Conservation (phyloP, 2,329 filamentous ascomycete genomes). For the Aspergillus tamarii region DNA sequence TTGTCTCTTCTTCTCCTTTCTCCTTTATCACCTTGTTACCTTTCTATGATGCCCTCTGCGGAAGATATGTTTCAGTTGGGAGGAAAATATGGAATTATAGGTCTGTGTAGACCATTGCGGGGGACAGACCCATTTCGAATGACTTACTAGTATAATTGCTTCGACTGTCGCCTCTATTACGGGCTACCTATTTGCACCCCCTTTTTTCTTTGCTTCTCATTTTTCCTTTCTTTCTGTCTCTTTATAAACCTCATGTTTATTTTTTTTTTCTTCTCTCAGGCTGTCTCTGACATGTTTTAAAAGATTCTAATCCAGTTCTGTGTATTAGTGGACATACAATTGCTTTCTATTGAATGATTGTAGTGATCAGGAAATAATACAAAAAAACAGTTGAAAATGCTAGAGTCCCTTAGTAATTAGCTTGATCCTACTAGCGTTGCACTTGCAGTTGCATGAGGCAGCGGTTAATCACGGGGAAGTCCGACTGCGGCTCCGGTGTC, state of each 20-base stretch:
- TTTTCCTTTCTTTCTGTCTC: constrained; percentile 11
- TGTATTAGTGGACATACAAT: constrained; percentile 13
- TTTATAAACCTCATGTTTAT: constrained; percentile 7
- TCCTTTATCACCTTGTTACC: constrained; percentile 13
- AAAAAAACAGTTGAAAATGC: not conserved
- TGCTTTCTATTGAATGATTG: not conserved
- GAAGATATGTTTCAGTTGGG: constrained; percentile 15
- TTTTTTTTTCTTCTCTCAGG: constrained; percentile 10
- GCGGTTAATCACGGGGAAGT: constrained; percentile 8
- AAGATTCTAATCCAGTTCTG: constrained; percentile 21
- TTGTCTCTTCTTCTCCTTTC: constrained; percentile 17
- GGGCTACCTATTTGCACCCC: not conserved
- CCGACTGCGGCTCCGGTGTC: constrained; percentile 28
- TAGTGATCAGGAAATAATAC: not conserved
- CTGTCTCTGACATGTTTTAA: constrained; percentile 9
- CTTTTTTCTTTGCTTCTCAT: constrained; percentile 6
- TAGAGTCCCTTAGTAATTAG: not conserved
- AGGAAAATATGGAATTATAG: constrained; percentile 19
- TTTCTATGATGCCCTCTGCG: constrained; percentile 4
- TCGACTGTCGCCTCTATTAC: constrained; percentile 8
- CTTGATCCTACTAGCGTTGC: not conserved
- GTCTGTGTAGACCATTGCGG: constrained; percentile 16
- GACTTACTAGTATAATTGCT: constrained; percentile 7
- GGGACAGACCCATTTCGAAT: constrained; percentile 13
- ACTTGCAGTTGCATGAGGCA: not conserved